phyloP scores from a whole-genome alignment of 2,329 filamentous ascomycete genomes.

The Plectosphaerella cucumerina region DNA sequence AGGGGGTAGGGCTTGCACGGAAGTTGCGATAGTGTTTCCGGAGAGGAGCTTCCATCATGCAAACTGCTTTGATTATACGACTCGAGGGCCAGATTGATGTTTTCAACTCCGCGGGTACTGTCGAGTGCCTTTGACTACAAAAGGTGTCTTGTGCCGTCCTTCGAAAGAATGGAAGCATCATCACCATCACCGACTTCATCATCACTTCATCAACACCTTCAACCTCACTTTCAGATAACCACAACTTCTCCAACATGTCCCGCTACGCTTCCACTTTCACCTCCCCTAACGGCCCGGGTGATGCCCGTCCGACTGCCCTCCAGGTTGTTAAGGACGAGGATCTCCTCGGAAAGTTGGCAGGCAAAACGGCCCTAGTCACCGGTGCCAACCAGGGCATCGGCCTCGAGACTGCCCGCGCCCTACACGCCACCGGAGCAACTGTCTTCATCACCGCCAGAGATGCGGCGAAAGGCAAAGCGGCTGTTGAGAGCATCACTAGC shows the following conservation, averaged over 20 bases:
- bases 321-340: slow-evolving; percentile 27
- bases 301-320: slow-evolving; percentile 29
- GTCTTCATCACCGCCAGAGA: slow-evolving; percentile 44
- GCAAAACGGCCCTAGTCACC: slow-evolving; percentile 35
- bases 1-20: no score
- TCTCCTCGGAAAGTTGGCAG: slow-evolving; percentile 26
- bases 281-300: slow-evolving; percentile 22
- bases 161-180: neutral
- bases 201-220: no score
- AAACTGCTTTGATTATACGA: no score
- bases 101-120: no score
- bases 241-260: no score
- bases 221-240: no score
- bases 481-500: slow-evolving; percentile 30
- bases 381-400: slow-evolving; percentile 36
- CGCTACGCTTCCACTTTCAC: slow-evolving; percentile 1
- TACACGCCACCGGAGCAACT: slow-evolving; percentile 28
- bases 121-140: no score
- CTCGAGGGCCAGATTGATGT: no score
- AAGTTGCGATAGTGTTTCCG: no score
- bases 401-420: slow-evolving; percentile 32
- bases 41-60: no score
- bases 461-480: slow-evolving; percentile 30
- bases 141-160: no score
- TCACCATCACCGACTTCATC: neutral